Evolutionary conservation across 176 grass and related monocot species (phyloP).

Genomic region (Paspalum vaginatum): DNA sequence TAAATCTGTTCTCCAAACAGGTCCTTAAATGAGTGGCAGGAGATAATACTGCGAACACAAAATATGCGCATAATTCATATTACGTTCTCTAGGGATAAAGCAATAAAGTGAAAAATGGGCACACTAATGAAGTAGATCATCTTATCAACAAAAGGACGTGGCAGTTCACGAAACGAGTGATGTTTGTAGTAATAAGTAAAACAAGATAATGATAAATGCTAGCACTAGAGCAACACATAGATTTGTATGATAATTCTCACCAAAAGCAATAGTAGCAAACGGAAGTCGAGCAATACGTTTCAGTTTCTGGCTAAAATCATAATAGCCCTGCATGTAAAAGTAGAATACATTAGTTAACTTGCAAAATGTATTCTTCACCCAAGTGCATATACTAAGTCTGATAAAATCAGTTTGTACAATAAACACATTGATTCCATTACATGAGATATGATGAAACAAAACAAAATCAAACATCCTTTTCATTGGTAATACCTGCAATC

Average conservation of each 20-base stretch:
- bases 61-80: constrained; percentile 16
- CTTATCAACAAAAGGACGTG: constrained; percentile 3
- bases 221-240: constrained; percentile 26
- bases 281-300: constrained; percentile 83
- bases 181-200: constrained; percentile 6
- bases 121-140: neutral
- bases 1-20: neutral
- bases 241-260: constrained; percentile 48
- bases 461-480: constrained; percentile 17
- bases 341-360: constrained; percentile 31
- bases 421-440: neutral
- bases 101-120: neutral
- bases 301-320: constrained; percentile 90
- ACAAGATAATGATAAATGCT: constrained; percentile 23
- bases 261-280: constrained; percentile 77
- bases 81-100: constrained; percentile 26
- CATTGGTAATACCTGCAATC: constrained; percentile 71
- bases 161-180: constrained; percentile 7
- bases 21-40: neutral
- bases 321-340: constrained; percentile 76
- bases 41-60: neutral
- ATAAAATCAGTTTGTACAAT: neutral
- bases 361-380: neutral
- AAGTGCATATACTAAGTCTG: neutral
- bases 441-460: constrained; percentile 15